Conservation (phyloP, 2,329 filamentous ascomycete species). For the Fusarium duplospermum region DNA sequence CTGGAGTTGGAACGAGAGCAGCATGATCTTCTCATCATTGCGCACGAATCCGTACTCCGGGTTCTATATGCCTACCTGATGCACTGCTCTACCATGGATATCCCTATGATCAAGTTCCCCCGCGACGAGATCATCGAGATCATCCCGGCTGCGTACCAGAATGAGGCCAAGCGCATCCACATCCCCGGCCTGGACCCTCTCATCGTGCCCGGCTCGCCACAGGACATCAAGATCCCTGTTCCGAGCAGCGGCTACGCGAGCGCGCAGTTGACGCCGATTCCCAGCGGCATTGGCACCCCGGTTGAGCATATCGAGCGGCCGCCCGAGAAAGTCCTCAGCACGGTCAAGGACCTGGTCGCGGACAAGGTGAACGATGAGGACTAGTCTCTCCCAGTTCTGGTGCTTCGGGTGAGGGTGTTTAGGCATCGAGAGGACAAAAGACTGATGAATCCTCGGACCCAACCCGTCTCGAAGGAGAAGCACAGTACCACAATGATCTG, state of each 20-base stretch:
- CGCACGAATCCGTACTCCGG: constrained; percentile 96
- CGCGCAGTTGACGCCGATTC: constrained; percentile 60
- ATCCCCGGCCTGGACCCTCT: constrained; percentile 76
- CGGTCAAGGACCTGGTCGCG: constrained; percentile 61
- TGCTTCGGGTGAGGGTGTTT: background rate
- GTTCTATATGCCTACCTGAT: constrained; percentile 98
- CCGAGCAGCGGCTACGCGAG: constrained; percentile 56
- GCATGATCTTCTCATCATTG: constrained; percentile 97
- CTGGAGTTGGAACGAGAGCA: constrained; percentile 96
- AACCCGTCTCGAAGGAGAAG: background rate
- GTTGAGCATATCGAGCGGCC: constrained; percentile 57
- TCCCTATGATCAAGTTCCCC: constrained; percentile 92
- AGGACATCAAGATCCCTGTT: constrained; percentile 84
- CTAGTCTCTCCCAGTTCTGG: constrained; percentile 40
- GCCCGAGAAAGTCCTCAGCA: constrained; percentile 63
- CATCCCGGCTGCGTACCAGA: constrained; percentile 96
- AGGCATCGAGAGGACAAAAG: constrained; percentile 3
- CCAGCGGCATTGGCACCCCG: constrained; percentile 59
- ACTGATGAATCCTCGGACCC: background rate
- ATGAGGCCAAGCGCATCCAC: constrained; percentile 89
- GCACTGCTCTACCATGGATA: constrained; percentile 96
- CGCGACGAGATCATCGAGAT: constrained; percentile 99
- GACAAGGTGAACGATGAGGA: constrained; percentile 66
- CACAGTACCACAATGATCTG: background rate
- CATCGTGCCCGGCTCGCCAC: constrained; percentile 81